Percentiles rank a stretch among this genome's conserved stretches.
These are phyloP conservation scores for Hanseniaspora meyeri DNA, from an alignment of 805 yeast species.

Conservation along the genomic window DNA sequence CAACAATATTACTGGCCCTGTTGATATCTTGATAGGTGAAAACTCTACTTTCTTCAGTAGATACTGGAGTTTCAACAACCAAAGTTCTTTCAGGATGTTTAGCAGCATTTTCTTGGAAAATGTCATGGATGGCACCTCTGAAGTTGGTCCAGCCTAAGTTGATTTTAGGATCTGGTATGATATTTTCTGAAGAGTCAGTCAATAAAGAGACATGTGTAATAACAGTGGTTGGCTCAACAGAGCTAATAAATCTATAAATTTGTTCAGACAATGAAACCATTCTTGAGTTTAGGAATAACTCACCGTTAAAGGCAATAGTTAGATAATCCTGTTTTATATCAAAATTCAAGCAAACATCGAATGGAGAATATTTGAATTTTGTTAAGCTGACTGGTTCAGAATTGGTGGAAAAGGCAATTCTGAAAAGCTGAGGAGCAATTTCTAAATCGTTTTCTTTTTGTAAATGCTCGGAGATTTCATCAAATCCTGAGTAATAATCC, in stretches of 20 bases:
- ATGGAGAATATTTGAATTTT: conserved; percentile 29
- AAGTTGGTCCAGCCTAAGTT: conserved; percentile 84
- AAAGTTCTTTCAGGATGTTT: conserved; percentile 77
- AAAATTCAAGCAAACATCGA: conserved; percentile 35
- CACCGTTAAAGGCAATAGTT: conserved; percentile 47
- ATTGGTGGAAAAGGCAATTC: conserved; percentile 32
- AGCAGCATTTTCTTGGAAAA: conserved; percentile 76
- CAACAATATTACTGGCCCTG: conserved; percentile 85
- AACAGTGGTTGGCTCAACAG: conserved; percentile 28
- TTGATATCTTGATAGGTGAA: conserved; percentile 82
- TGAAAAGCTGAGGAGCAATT: conserved; percentile 50
- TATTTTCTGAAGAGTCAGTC: conserved; percentile 47
- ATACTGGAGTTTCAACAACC: conserved; percentile 79
- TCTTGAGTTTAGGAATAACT: conserved; percentile 60
- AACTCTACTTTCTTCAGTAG: conserved; percentile 38
- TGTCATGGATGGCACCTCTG: conserved; percentile 94
- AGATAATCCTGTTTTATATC: conserved; percentile 17
- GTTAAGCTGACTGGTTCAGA: conserved; percentile 31
- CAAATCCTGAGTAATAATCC: conserved; percentile 34
- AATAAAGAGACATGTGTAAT: conserved; percentile 56
- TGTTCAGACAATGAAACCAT: conserved; percentile 62
- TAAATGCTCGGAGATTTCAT: conserved; percentile 43
- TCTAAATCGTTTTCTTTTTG: conserved; percentile 40
- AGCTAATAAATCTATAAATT: conserved; percentile 40
- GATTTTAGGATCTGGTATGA: conserved; percentile 76